phyloP scores from a whole-genome alignment of 495 filamentous ascomycete genomes.

The Delitschia confertaspora region DNA sequence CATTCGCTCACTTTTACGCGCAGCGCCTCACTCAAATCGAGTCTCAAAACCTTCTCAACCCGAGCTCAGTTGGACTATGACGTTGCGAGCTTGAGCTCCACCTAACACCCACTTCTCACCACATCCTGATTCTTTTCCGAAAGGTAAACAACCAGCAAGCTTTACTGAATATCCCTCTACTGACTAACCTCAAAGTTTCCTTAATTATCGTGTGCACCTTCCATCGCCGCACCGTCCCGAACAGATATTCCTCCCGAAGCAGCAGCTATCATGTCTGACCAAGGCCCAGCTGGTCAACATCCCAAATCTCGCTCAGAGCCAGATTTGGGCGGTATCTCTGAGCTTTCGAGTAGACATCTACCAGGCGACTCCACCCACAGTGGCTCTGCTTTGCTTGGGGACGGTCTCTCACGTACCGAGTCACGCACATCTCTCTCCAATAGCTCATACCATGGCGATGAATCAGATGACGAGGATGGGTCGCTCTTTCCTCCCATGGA shows the following conservation, averaged over 20 bases:
- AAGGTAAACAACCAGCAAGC: no score
- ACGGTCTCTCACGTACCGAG: conserved; percentile 55
- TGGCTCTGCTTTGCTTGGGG: conserved; percentile 16
- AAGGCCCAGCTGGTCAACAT: conserved; percentile 8
- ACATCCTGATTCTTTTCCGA: no score
- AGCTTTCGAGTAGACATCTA: conserved; percentile 20
- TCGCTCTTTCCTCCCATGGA: conserved; percentile 80
- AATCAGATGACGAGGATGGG: conserved; percentile 72
- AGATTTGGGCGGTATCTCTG: conserved; percentile 17
- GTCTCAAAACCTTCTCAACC: no score
- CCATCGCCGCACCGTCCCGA: conserved; percentile 21
- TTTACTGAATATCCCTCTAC: no score
- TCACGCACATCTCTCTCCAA: conserved; percentile 70
- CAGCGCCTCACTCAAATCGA: no score
- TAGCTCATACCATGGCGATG: conserved; percentile 20
- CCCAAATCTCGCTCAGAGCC: conserved; percentile 29
- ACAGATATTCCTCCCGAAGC: conserved; percentile 16
- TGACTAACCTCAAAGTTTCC: no score
- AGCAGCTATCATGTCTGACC: conserved; percentile 28
- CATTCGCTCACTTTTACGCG: no score
- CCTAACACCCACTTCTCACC: no score
- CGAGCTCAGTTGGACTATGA: no score
- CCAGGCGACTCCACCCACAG: conserved; percentile 22
- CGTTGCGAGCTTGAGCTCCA: no score
- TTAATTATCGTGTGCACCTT: neutral